A percentile compares a stretch with the other conserved stretches of the same genome.
These are phyloP conservation scores for Colletotrichum sp. DNA, from an alignment of 2,329 filamentous ascomycete species.

Conservation along the genomic window DNA sequence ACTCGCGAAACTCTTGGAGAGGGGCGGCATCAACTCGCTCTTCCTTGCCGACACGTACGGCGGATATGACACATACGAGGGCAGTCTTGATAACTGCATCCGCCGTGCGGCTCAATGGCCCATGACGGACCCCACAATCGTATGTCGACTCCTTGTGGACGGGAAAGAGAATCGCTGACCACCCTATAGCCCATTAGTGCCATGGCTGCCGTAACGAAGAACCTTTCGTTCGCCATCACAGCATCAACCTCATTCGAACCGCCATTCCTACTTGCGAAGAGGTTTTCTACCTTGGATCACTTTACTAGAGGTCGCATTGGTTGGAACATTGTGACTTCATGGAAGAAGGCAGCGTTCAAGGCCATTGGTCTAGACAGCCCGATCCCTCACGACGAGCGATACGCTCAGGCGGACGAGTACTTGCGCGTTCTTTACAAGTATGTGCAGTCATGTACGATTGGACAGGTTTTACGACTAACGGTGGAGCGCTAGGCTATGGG, in stretches of 20 bases:
- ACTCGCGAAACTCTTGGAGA: constrained; percentile 65
- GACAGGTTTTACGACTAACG: too few species aligned
- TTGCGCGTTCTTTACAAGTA: constrained; percentile 66
- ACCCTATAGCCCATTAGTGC: constrained; percentile 59
- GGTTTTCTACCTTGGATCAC: constrained; percentile 68
- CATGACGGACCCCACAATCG: constrained; percentile 67
- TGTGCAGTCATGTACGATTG: too few species aligned
- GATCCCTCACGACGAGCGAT: constrained; percentile 66
- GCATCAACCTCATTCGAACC: constrained; percentile 68
- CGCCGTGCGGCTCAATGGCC: constrained; percentile 69
- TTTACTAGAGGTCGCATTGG: constrained; percentile 65
- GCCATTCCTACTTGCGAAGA: constrained; percentile 65
- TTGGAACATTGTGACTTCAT: constrained; percentile 69
- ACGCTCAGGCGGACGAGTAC: constrained; percentile 67
- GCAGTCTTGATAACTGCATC: constrained; percentile 64
- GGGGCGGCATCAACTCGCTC: constrained; percentile 66
- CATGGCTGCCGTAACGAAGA: constrained; percentile 71
- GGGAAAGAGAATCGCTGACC: neutral
- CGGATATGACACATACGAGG: constrained; percentile 67
- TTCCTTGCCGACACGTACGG: constrained; percentile 72
- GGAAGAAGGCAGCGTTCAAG: constrained; percentile 66
- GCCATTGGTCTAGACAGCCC: constrained; percentile 63
- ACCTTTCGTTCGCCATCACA: constrained; percentile 67
- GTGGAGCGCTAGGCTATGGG: constrained; percentile 31
- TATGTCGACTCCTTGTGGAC: constrained; percentile 33